Conservation (phyloP, 2,329 filamentous ascomycete species). For the Penicillium sp. region DNA sequence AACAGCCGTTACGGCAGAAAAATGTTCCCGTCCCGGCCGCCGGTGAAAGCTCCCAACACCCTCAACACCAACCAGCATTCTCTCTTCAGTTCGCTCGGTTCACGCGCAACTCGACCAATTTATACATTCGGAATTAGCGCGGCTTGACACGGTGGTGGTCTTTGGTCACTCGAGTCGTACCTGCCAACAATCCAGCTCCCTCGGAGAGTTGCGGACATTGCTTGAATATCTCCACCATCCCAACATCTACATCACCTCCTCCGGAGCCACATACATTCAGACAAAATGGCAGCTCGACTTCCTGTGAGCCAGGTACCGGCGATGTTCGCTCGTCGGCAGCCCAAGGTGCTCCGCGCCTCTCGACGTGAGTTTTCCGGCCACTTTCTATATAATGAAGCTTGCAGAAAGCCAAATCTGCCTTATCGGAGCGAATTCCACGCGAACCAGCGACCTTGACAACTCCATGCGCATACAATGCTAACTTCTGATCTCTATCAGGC, state of each 20-base stretch:
- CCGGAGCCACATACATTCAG: constrained; percentile 9
- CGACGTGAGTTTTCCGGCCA: constrained; percentile 36
- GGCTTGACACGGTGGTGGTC: constrained; percentile 28
- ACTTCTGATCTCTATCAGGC: constrained; percentile 25
- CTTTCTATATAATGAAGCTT: neutral
- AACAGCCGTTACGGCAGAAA: constrained; percentile 37
- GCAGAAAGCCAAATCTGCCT: neutral
- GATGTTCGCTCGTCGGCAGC: constrained; percentile 39
- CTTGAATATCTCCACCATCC: constrained; percentile 15
- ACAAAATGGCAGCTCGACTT: constrained; percentile 38
- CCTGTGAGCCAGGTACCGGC: constrained; percentile 35
- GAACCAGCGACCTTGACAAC: neutral
- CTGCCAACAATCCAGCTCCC: constrained; percentile 23
- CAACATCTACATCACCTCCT: constrained; percentile 14
- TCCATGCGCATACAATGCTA: constrained; percentile 6
- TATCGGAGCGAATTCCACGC: neutral
- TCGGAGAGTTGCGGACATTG: constrained; percentile 22
- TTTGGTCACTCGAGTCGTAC: constrained; percentile 27
- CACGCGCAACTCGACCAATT: constrained; percentile 5
- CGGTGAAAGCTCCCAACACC: constrained; percentile 42
- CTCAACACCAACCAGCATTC: constrained; percentile 34
- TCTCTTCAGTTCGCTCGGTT: constrained; percentile 14
- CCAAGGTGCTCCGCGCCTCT: constrained; percentile 29
- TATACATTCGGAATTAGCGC: constrained; percentile 17
- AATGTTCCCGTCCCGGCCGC: constrained; percentile 43